These are phyloP conservation scores for Termitomyces sp. DNA, from an alignment of 768 basidiomycete species.

Conservation along the genomic window DNA sequence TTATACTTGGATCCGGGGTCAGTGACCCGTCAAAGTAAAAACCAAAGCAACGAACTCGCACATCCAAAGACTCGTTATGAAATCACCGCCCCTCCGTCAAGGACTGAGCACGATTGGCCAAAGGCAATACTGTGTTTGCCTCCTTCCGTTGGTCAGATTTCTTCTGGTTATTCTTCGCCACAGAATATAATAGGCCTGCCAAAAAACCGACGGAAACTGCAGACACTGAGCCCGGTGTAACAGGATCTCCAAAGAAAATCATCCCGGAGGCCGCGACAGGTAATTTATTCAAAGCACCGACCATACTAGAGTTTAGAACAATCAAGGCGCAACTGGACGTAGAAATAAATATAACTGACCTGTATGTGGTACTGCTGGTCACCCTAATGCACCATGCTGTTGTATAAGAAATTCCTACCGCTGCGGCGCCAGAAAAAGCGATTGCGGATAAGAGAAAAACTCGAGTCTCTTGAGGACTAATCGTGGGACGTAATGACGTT, in stretches of 20 bases:
- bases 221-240: constrained; percentile 84
- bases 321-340: not conserved
- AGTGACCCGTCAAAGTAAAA: not conserved
- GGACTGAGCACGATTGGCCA: constrained; percentile 35
- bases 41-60: not conserved
- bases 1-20: not conserved
- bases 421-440: constrained; percentile 94
- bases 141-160: constrained; percentile 60
- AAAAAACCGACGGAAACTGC: constrained; percentile 88
- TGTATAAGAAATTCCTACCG: constrained; percentile 96
- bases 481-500: constrained; percentile 8
- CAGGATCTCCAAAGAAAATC: constrained; percentile 92
- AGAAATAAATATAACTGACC: constrained; percentile 38
- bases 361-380: constrained; percentile 98
- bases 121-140: constrained; percentile 49
- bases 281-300: constrained; percentile 94
- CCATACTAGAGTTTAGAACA: constrained; percentile 68
- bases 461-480: constrained; percentile 81
- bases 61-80: not conserved
- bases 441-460: constrained; percentile 81
- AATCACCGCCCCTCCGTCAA: not conserved
- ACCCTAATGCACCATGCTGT: constrained; percentile 98
- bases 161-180: constrained; percentile 93
- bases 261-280: constrained; percentile 99
- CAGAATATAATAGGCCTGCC: constrained; percentile 87